Conservation (phyloP, 148 eudicot genomes). For the Rhododendron vialii region DNA sequence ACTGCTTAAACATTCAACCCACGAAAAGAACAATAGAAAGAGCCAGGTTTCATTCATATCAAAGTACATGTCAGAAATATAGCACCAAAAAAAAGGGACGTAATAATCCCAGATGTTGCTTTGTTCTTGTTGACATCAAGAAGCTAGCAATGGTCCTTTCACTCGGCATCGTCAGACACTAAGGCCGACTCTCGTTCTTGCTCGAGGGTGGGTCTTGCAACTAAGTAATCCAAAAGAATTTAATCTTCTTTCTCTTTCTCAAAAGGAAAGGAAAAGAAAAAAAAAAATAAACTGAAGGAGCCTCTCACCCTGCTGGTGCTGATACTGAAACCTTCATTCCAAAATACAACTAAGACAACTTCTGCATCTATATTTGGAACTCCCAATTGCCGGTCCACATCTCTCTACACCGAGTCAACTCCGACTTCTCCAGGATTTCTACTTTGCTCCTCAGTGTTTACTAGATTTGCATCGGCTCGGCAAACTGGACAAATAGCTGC, state of each 20-base stretch:
- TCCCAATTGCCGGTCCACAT: not conserved
- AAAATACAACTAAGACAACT: not conserved
- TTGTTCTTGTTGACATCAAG: not conserved
- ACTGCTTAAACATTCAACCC: not conserved
- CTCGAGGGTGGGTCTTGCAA: not conserved
- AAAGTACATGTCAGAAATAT: not conserved
- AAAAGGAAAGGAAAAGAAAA: not conserved
- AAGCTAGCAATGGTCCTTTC: not conserved
- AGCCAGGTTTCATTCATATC: not conserved
- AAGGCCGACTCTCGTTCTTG: not conserved
- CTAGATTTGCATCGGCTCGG: constrained; percentile 7
- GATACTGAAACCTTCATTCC: not conserved
- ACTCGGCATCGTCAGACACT: not conserved
- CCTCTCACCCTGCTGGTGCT: not conserved
- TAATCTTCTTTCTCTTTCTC: not conserved
- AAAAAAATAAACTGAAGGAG: not conserved
- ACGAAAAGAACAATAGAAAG: not conserved
- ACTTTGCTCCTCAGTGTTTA: not conserved
- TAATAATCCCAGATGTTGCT: not conserved
- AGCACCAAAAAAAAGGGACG: not conserved
- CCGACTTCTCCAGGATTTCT: constrained; percentile 17
- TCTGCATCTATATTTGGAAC: not conserved
- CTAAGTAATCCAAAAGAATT: not conserved
- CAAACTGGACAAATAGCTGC: constrained; percentile 27
- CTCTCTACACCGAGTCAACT: constrained; percentile 10